These are phyloP conservation scores for Acanthamoeba divionensis DNA, from an alignment of 208 protist genomes.

Conservation along the genomic window DNA sequence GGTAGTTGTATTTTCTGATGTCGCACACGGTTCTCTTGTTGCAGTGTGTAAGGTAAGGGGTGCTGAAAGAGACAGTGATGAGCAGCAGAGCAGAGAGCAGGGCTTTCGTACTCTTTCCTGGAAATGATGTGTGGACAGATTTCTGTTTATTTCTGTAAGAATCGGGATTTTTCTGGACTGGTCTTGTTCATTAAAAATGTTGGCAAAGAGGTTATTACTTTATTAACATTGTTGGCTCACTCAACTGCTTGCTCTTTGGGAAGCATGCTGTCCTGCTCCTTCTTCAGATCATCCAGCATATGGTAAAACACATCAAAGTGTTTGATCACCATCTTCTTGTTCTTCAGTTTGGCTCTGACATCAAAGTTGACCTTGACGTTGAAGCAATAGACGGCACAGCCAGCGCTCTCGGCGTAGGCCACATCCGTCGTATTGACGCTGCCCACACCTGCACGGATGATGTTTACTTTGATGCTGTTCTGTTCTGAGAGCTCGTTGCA, in stretches of 20 bases:
- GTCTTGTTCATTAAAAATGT: no score
- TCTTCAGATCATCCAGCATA: constrained; percentile 38
- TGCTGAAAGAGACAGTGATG: no score
- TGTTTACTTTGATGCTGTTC: background rate
- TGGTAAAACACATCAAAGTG: constrained; percentile 49
- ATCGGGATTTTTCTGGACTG: no score
- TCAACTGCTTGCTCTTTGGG: background rate
- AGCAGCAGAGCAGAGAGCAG: no score
- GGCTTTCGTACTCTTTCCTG: no score
- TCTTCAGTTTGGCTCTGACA: background rate
- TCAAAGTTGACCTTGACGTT: constrained; percentile 20
- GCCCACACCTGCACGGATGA: constrained; percentile 33
- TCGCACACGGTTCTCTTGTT: no score
- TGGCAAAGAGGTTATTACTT: no score
- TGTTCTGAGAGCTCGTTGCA: constrained; percentile 19
- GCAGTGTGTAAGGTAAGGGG: no score
- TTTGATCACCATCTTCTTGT: constrained; percentile 7
- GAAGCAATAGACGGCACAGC: constrained; percentile 45
- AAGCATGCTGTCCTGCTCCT: background rate
- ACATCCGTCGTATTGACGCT: constrained; percentile 24
- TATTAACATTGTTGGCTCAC: background rate
- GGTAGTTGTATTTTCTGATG: no score
- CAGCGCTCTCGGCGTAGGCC: constrained; percentile 3
- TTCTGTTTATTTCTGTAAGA: no score
- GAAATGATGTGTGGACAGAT: no score